A percentile compares a stretch with the other conserved stretches of the same genome.
phyloP scores from a whole-genome alignment of 305 asterid species.

The Solanum hybrid region DNA sequence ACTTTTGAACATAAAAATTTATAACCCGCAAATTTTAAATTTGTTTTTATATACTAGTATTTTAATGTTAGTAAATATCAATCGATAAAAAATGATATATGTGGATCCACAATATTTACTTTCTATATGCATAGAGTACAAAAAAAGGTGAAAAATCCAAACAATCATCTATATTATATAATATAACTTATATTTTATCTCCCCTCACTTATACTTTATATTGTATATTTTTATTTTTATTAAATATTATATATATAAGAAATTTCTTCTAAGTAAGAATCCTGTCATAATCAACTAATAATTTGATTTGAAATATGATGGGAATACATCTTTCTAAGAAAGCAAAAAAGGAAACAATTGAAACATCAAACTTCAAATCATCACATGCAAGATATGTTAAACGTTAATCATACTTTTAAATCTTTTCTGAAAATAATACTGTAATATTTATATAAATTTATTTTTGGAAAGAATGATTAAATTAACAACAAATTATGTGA shows the following conservation, averaged over 20 bases:
- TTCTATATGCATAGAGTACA: not conserved
- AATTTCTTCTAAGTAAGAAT: not conserved
- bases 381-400: not conserved
- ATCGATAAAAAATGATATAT: too few species aligned
- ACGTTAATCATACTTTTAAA: not conserved
- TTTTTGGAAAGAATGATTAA: not conserved
- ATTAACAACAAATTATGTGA: not conserved
- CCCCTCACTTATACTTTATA: too few species aligned
- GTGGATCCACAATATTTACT: not conserved
- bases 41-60: not conserved
- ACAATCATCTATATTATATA: too few species aligned
- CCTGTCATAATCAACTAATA: not conserved
- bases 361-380: not conserved
- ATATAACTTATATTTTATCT: too few species aligned
- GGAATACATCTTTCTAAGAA: not conserved
- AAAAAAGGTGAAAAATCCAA: too few species aligned
- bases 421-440: not conserved
- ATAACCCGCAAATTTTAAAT: not conserved
- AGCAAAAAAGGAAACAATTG: not conserved
- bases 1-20: too few species aligned
- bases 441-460: not conserved
- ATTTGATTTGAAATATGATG: not conserved
- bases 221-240: too few species aligned
- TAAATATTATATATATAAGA: not conserved
- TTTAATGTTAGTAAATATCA: not conserved